Conservation (phyloP, 345 rosid species). For the Raphanus raphanistrum region DNA sequence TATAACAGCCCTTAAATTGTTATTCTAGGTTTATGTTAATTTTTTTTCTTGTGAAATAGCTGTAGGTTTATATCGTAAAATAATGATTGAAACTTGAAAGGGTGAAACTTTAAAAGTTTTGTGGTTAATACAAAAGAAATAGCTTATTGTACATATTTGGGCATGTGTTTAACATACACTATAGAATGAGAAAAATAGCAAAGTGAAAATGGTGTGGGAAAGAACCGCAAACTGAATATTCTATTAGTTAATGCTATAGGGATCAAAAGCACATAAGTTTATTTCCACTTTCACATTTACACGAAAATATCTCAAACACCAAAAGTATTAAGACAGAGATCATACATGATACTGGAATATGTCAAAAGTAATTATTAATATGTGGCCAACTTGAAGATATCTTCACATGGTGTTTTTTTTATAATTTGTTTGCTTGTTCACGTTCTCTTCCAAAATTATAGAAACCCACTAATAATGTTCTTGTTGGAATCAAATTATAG, state of each 20-base stretch:
- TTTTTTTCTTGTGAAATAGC: neutral
- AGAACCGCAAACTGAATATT: constrained; percentile 17
- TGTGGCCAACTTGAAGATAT: constrained; percentile 32
- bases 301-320: constrained; percentile 36
- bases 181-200: neutral
- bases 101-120: neutral
- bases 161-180: neutral
- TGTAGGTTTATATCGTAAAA: neutral
- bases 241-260: constrained; percentile 15
- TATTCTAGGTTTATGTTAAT: neutral
- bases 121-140: neutral
- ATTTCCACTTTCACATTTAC: constrained; percentile 27
- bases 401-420: constrained; percentile 8
- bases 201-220: constrained; percentile 15
- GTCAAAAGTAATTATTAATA: constrained; percentile 37
- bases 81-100: neutral
- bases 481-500: constrained; percentile 2
- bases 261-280: constrained; percentile 28
- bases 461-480: constrained; percentile 24
- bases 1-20: neutral
- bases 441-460: neutral
- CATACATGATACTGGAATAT: constrained; percentile 9
- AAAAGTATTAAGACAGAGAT: constrained; percentile 20
- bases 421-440: constrained; percentile 8
- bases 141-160: neutral